Evolutionary conservation across 495 filamentous ascomycete genomes (phyloP).

Genomic region (Xylaria castorea): DNA sequence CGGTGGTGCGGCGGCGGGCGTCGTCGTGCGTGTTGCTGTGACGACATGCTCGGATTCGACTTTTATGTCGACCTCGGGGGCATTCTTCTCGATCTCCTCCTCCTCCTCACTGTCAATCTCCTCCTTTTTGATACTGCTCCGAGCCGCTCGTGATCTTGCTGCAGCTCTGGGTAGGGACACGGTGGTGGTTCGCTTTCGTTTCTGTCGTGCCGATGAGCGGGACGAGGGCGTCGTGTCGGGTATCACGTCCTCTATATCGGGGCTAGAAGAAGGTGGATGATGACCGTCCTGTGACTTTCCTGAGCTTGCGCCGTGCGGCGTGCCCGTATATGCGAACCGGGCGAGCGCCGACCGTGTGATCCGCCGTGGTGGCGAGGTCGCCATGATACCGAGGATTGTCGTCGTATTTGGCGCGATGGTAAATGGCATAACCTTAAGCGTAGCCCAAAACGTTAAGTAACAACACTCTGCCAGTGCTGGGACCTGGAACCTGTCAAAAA

Average conservation of each 20-base stretch:
- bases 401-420: conserved; percentile 65
- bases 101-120: too few species aligned
- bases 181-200: conserved; percentile 56
- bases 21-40: conserved; percentile 27
- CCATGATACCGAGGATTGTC: conserved; percentile 45
- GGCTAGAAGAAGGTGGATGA: conserved; percentile 40
- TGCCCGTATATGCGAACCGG: conserved; percentile 48
- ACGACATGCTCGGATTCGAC: background rate
- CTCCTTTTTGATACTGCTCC: conserved; percentile 36
- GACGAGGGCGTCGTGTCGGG: conserved; percentile 48
- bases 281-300: conserved; percentile 33
- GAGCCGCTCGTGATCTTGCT: conserved; percentile 21
- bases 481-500: background rate
- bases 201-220: conserved; percentile 45
- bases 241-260: conserved; percentile 69
- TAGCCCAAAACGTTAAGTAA: background rate
- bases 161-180: conserved; percentile 32
- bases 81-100: background rate
- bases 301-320: conserved; percentile 35
- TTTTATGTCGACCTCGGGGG: conserved; percentile 26
- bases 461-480: background rate
- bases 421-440: conserved; percentile 61
- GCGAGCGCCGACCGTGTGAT: conserved; percentile 54
- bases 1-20: conserved; percentile 29
- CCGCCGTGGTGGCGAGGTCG: conserved; percentile 46